Evolutionary conservation across 768 basidiomycete species (phyloP).

Genomic region (Russula sp.): DNA sequence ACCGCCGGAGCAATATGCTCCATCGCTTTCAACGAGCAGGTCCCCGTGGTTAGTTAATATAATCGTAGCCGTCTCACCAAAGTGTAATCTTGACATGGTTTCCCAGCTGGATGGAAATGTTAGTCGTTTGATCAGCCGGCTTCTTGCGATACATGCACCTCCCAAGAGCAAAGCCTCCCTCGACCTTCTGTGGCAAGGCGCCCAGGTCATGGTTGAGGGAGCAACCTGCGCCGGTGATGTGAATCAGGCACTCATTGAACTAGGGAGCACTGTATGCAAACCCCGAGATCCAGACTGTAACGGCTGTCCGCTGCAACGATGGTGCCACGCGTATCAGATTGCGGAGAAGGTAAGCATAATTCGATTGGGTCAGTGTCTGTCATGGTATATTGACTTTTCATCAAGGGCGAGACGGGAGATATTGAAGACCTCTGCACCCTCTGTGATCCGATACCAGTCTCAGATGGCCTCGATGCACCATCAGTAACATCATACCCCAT

Average conservation of each 20-base stretch:
- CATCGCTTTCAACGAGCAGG: slow-evolving; percentile 82
- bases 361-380: background rate
- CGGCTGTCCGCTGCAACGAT: slow-evolving; percentile 63
- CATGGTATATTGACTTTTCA: slow-evolving; percentile 5
- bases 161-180: slow-evolving; percentile 78
- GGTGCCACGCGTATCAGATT: slow-evolving; percentile 62
- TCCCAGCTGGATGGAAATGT: slow-evolving; percentile 86
- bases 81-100: slow-evolving; percentile 2
- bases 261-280: slow-evolving; percentile 91
- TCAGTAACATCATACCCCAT: slow-evolving; percentile 81
- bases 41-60: slow-evolving; percentile 67
- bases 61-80: slow-evolving; percentile 21
- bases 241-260: slow-evolving; percentile 92
- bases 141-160: slow-evolving; percentile 77
- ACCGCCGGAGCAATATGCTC: slow-evolving; percentile 83
- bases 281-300: slow-evolving; percentile 74
- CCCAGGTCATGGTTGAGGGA: slow-evolving; percentile 61
- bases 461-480: slow-evolving; percentile 22
- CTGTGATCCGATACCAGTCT: slow-evolving; percentile 56
- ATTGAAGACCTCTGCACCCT: slow-evolving; percentile 75
- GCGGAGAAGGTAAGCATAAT: slow-evolving; percentile 19
- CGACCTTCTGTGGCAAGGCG: slow-evolving; percentile 80
- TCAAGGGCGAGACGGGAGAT: slow-evolving; percentile 42
- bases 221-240: slow-evolving; percentile 70
- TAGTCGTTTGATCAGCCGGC: slow-evolving; percentile 75